phyloP scores from a whole-genome alignment of 2,329 filamentous ascomycete genomes.

The Colletotrichum lini region DNA sequence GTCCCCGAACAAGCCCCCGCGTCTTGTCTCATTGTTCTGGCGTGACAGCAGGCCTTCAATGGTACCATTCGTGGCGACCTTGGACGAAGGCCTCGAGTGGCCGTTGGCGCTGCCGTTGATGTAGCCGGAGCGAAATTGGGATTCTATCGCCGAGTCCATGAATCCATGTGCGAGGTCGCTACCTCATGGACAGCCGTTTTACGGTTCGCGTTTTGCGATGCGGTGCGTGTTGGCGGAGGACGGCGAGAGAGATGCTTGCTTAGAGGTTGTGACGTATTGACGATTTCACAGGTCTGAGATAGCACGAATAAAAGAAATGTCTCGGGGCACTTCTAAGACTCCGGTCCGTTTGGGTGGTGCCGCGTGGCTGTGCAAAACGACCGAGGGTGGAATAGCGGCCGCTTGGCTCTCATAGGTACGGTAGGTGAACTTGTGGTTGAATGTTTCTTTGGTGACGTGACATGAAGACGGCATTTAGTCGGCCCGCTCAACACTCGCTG shows the following conservation, averaged over 20 bases:
- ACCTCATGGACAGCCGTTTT: constrained; percentile 34
- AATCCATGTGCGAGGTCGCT: constrained; percentile 41
- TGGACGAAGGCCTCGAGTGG: constrained; percentile 23
- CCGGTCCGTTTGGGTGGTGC: constrained; percentile 24
- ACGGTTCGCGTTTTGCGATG: constrained; percentile 16
- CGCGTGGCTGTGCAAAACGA: constrained; percentile 38
- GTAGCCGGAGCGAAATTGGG: constrained; percentile 37
- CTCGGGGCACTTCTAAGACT: constrained; percentile 32
- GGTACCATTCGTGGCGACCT: constrained; percentile 21
- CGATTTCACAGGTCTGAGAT: constrained; percentile 24
- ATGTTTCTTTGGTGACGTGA: constrained; percentile 6
- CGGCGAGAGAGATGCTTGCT: constrained; percentile 6
- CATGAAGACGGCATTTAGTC: constrained; percentile 34
- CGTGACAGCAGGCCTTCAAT: constrained; percentile 32
- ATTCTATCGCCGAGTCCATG: constrained; percentile 43
- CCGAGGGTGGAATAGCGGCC: constrained; percentile 27
- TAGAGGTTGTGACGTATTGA: constrained; percentile 36
- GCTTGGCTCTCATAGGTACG: constrained; percentile 12
- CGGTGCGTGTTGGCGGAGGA: neutral
- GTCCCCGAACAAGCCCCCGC: constrained; percentile 33
- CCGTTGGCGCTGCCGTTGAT: constrained; percentile 31
- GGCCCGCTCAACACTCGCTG: constrained; percentile 14
- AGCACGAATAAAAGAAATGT: constrained; percentile 18
- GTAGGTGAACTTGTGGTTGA: constrained; percentile 14
- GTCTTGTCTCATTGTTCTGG: constrained; percentile 33